Conservation (phyloP, 1,284 basidiomycete genomes). For the Puccinia coronata region DNA sequence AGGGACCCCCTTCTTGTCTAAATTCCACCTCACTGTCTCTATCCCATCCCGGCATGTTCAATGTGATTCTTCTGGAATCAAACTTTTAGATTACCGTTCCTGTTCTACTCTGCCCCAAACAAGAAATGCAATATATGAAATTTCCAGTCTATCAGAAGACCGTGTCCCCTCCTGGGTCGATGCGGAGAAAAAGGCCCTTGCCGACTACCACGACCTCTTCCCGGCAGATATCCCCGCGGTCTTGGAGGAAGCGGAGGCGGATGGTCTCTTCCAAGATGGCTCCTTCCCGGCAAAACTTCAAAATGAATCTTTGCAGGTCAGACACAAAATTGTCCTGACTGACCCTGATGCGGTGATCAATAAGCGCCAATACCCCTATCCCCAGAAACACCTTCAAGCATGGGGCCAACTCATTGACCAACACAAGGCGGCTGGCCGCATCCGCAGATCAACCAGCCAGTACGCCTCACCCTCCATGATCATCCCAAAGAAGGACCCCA, state of each 20-base stretch:
- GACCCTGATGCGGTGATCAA: constrained; percentile 7
- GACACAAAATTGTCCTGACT: neutral
- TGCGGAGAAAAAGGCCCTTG: too few relatives aligned
- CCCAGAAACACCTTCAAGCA: neutral
- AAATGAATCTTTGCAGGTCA: neutral
- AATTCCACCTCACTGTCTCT: neutral
- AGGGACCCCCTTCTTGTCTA: neutral
- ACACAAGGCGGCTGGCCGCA: constrained; percentile 2
- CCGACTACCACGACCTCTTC: neutral
- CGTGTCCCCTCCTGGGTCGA: too few relatives aligned
- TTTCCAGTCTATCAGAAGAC: too few relatives aligned
- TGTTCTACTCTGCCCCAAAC: too few relatives aligned
- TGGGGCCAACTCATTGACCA: constrained; percentile 1
- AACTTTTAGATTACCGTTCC: neutral
- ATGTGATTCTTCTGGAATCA: neutral
- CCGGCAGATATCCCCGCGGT: constrained; percentile 3
- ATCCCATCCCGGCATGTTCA: neutral
- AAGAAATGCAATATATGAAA: too few relatives aligned
- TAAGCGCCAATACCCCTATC: neutral
- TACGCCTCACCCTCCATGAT: constrained; percentile 14
- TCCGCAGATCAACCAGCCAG: neutral
- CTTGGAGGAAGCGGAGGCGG: neutral
- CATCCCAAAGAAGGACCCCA: constrained; percentile 5
- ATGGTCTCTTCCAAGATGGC: neutral
- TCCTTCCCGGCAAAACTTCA: constrained; percentile 21